Evolutionary conservation across 2,329 filamentous ascomycete genomes (phyloP).

Genomic region (Fusarium tjaetaba): DNA sequence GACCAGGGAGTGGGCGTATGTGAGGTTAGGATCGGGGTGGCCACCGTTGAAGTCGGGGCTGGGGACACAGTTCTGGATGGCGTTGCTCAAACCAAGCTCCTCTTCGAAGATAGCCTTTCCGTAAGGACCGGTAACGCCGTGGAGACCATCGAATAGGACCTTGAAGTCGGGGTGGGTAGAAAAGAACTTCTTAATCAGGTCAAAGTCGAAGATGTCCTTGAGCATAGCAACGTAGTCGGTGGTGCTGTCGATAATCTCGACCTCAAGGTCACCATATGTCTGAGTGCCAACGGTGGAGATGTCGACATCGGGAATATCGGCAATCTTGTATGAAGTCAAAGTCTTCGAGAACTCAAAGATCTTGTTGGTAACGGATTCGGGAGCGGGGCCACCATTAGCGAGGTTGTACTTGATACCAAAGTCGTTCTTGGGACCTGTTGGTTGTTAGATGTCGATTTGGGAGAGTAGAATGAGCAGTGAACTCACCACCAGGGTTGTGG

Average conservation of each 20-base stretch:
- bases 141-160: slow-evolving; percentile 93
- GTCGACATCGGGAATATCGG: slow-evolving; percentile 87
- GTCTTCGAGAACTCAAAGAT: slow-evolving; percentile 93
- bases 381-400: slow-evolving; percentile 92
- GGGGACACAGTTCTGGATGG: slow-evolving; percentile 90
- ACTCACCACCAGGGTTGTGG: slow-evolving; percentile 95
- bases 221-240: slow-evolving; percentile 94
- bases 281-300: slow-evolving; percentile 83
- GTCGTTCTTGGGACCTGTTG: slow-evolving; percentile 84
- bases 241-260: slow-evolving; percentile 94
- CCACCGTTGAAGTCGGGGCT: slow-evolving; percentile 96
- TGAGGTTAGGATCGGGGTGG: slow-evolving; percentile 97
- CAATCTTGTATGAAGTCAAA: slow-evolving; percentile 91
- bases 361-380: slow-evolving; percentile 97
- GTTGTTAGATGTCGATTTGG: background rate
- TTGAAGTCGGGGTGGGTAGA: slow-evolving; percentile 89
- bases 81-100: slow-evolving; percentile 83
- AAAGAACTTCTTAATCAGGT: slow-evolving; percentile 95
- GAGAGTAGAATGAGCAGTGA: background rate
- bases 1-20: slow-evolving; percentile 94
- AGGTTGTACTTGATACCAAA: slow-evolving; percentile 99
- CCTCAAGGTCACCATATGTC: slow-evolving; percentile 86
- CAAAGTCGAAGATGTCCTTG: slow-evolving; percentile 98
- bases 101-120: slow-evolving; percentile 94
- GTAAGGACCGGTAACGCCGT: slow-evolving; percentile 95